Percentiles rank a stretch among this genome's conserved stretches.
phyloP scores from a whole-genome alignment of 305 asterid species.

The Solanum hybrid region DNA sequence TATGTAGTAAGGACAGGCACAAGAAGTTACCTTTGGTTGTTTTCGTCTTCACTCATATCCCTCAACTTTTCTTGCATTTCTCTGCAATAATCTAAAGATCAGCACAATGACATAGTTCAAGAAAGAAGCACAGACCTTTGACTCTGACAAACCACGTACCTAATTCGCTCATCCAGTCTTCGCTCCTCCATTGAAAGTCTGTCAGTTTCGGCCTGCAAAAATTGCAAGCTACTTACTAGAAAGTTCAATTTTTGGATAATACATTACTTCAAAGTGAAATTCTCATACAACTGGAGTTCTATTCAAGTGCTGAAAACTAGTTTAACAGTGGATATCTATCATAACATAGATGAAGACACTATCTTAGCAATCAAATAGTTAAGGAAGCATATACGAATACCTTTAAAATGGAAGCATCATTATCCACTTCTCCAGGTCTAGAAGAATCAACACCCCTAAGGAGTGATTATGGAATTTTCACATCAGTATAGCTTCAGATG shows the following conservation, averaged over 20 bases:
- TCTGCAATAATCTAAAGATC: conserved; percentile 42
- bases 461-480: conserved; percentile 17
- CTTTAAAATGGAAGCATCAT: conserved; percentile 71
- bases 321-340: neutral
- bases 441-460: conserved; percentile 81
- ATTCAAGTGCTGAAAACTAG: neutral
- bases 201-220: conserved; percentile 74
- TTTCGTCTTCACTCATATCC: conserved; percentile 71
- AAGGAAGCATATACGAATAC: conserved; percentile 23
- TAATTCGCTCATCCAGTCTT: conserved; percentile 63
- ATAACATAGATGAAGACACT: conserved; percentile 1
- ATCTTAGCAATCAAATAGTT: neutral
- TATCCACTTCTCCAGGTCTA: conserved; percentile 62
- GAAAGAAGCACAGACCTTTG: conserved; percentile 8
- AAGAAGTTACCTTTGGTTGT: conserved; percentile 51
- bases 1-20: conserved; percentile 2
- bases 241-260: neutral
- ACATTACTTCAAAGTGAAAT: neutral
- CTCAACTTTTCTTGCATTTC: conserved; percentile 77
- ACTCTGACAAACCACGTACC: conserved; percentile 32
- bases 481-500: conserved; percentile 8
- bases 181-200: conserved; percentile 76
- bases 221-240: conserved; percentile 5
- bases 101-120: conserved; percentile 12
- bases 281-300: neutral